Conservation (phyloP, 1,284 basidiomycete species). For the Pulveroboletus sp. region DNA sequence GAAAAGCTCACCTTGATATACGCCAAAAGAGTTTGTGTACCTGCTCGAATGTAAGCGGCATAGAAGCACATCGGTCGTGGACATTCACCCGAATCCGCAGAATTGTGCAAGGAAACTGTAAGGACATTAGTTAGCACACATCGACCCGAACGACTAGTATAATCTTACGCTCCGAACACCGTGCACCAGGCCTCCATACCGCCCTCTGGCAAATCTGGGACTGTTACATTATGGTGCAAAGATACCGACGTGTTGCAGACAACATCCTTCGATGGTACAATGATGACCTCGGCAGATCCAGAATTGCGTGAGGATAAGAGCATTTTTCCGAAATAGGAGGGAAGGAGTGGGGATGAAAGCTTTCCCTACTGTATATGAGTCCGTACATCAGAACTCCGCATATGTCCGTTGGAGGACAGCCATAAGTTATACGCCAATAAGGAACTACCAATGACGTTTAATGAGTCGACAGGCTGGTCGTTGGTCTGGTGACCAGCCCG, state of each 20-base stretch:
- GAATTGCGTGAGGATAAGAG: background rate
- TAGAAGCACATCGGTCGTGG: background rate
- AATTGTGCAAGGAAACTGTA: conserved; percentile 33
- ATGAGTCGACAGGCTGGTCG: too few relatives aligned
- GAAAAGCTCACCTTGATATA: conserved; percentile 37
- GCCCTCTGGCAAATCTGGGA: conserved; percentile 24
- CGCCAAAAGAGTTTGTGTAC: conserved; percentile 5
- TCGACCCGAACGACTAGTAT: background rate
- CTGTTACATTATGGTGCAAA: too few relatives aligned
- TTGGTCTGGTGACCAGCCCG: too few relatives aligned
- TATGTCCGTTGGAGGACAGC: background rate
- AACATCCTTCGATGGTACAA: conserved; percentile 33
- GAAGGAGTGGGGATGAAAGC: background rate
- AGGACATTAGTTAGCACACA: background rate
- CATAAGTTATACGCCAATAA: background rate
- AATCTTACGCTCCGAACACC: conserved; percentile 31
- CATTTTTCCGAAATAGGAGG: conserved; percentile 6
- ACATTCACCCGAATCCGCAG: conserved; percentile 31
- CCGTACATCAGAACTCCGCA: background rate
- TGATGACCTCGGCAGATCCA: conserved; percentile 40
- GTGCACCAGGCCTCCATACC: conserved; percentile 34
- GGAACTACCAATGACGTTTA: too few relatives aligned
- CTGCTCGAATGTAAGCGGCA: conserved; percentile 10
- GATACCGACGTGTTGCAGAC: conserved; percentile 5
- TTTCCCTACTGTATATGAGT: background rate